A percentile compares a stretch with the other conserved stretches of the same genome.
These are phyloP conservation scores for Xylaria scruposa DNA, from an alignment of 495 filamentous ascomycete genomes.

Conservation along the genomic window DNA sequence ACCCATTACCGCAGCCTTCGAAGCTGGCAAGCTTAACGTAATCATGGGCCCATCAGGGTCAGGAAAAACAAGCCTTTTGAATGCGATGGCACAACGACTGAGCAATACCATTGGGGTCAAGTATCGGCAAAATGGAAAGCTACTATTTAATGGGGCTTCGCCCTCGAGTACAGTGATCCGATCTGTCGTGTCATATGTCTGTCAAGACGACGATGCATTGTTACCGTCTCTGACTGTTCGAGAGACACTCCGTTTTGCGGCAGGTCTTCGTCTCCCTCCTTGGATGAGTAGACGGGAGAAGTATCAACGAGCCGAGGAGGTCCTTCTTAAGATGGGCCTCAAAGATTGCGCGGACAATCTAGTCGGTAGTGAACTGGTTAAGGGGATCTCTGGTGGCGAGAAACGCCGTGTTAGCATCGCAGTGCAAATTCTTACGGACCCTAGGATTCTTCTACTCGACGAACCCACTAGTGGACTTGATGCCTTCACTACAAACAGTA, in stretches of 20 bases:
- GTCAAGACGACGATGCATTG: conserved; percentile 76
- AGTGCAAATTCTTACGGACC: conserved; percentile 76
- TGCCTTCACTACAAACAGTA: conserved; percentile 76
- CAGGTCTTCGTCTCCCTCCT: conserved; percentile 68
- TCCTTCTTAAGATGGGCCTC: conserved; percentile 74
- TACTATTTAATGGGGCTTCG: conserved; percentile 70
- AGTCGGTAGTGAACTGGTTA: conserved; percentile 71
- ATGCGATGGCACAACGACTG: conserved; percentile 69
- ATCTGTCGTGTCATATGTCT: conserved; percentile 76
- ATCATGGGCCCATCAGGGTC: conserved; percentile 81
- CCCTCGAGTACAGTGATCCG: conserved; percentile 69
- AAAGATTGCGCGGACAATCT: conserved; percentile 79
- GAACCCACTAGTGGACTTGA: conserved; percentile 80
- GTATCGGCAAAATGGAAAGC: conserved; percentile 43
- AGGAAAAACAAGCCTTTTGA: conserved; percentile 75
- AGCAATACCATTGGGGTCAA: conserved; percentile 61
- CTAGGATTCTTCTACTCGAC: conserved; percentile 71
- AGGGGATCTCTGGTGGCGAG: conserved; percentile 80
- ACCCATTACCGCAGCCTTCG: conserved; percentile 66
- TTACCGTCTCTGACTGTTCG: conserved; percentile 76
- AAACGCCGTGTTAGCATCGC: conserved; percentile 78
- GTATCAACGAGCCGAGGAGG: conserved; percentile 68
- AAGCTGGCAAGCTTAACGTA: conserved; percentile 69
- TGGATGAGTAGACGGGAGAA: conserved; percentile 73
- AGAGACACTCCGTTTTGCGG: conserved; percentile 73